These are phyloP conservation scores for Trichosporon ovoides DNA, from an alignment of 1,284 basidiomycete species.

Conservation along the genomic window DNA sequence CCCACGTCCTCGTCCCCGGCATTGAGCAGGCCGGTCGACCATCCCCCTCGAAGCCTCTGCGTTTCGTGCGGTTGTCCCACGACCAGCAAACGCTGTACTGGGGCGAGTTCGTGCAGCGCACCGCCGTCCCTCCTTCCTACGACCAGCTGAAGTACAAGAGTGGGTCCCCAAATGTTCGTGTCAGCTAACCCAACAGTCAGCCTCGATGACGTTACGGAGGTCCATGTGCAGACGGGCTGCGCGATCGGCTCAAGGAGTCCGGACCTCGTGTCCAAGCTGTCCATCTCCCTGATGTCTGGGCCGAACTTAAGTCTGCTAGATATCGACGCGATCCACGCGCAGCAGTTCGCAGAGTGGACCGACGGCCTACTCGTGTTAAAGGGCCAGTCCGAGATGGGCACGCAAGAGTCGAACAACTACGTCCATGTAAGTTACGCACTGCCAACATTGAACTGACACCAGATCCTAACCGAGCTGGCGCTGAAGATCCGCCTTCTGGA, in stretches of 20 bases:
- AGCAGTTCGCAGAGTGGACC: conserved; percentile 90
- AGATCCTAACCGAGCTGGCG: conserved; percentile 77
- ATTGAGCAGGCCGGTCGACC: conserved; percentile 25
- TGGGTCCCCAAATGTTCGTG: conserved; percentile 31
- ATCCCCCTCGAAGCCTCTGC: conserved; percentile 28
- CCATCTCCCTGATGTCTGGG: conserved; percentile 66
- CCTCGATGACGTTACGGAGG: conserved; percentile 67
- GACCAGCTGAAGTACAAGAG: conserved; percentile 57
- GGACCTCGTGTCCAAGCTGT: conserved; percentile 58
- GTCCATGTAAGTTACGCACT: conserved; percentile 50
- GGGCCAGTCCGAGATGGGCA: conserved; percentile 64
- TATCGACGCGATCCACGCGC: conserved; percentile 75
- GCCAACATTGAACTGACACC: background rate
- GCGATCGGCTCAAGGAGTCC: conserved; percentile 51
- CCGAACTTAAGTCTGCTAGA: conserved; percentile 73
- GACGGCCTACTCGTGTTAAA: conserved; percentile 87
- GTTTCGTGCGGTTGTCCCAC: conserved; percentile 39
- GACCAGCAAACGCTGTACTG: conserved; percentile 38
- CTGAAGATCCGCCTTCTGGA: conserved; percentile 89
- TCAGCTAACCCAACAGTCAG: conserved; percentile 54
- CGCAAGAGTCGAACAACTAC: conserved; percentile 77
- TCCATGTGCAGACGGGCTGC: conserved; percentile 69
- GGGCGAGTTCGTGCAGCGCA: conserved; percentile 33
- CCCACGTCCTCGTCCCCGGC: conserved; percentile 26
- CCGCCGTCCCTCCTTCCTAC: conserved; percentile 23